Evolutionary conservation across 2,329 filamentous ascomycete species (phyloP), one percentile per base, ranked within the genome.

Genomic region (Alternaria sp.): DNA sequence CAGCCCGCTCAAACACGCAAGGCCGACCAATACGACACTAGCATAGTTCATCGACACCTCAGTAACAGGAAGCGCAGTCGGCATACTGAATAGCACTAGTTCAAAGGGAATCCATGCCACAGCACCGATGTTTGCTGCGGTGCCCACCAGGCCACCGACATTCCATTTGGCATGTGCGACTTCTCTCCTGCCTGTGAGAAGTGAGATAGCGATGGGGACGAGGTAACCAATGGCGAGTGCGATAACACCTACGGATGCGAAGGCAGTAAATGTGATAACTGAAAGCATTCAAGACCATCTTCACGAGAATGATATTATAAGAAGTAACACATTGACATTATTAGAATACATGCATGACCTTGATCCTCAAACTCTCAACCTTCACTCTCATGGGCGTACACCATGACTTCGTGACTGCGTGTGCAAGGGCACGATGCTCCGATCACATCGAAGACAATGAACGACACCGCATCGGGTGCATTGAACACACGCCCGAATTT

Each of bases 1-100:
- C 6, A 54, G 46, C 33, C 14, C 56, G 45, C 25, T 45, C 51
- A 33, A 64, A 37, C 49, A 30, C 33, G 49, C 49, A 15, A 90
- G 88, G 47, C 84, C 78, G 8, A 85, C 81, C 64, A 89, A 85
- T 3, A 89, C 87, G 1, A 88, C 87, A 6, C 54, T 59, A 3
- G 86, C 86, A 70, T 89, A 89, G 65, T 88, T 89, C 78, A 86
- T 87, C 56, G 83, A 84, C 1, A 79, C 83, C 1, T 80, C 79
- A 2, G 82, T 50, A 30, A 30, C 25, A 50, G 47, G 25, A 28
- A 50, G 47, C 10, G 23, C 46, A 5, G 46, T 49, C 11, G 23
- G 23, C 46, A 49, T 28, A 5, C 46, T 28, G 8, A 50, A 50
- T 2, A 50, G 23, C n/a, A 49, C 46, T 9, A 50, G 3, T 18